These are phyloP conservation scores for Hawksworthiomyces lignivorus DNA, from an alignment of 2,329 filamentous ascomycete species.

Conservation along the genomic window DNA sequence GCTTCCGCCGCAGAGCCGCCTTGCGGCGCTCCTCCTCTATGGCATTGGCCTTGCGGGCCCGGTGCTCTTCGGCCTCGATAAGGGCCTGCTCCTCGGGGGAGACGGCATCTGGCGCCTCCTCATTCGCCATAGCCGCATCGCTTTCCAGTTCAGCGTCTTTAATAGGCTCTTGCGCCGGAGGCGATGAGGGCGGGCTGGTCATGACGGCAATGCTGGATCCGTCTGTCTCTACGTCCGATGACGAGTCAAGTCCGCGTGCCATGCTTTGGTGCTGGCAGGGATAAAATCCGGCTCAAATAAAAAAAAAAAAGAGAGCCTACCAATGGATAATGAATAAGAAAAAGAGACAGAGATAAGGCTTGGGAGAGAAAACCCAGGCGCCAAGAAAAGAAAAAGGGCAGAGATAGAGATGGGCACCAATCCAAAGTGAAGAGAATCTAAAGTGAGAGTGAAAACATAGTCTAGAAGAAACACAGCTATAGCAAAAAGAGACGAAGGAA, in stretches of 20 bases:
- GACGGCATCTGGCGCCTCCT: neutral
- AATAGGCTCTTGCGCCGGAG: conserved; percentile 1
- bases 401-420: no score
- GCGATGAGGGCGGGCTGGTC: conserved; percentile 12
- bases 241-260: conserved; percentile 5
- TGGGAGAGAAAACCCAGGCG: no score
- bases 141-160: neutral
- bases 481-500: neutral
- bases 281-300: no score
- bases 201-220: conserved; percentile 3
- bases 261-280: neutral
- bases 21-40: conserved; percentile 34
- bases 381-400: no score
- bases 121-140: neutral
- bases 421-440: neutral
- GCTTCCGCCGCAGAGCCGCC: conserved; percentile 30
- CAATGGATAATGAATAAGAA: no score
- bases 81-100: conserved; percentile 7
- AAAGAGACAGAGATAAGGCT: no score
- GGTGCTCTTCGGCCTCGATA: conserved; percentile 35
- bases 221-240: conserved; percentile 9
- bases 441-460: conserved; percentile 2
- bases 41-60: conserved; percentile 38
- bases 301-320: neutral
- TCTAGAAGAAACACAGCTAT: no score